Percentiles rank a stretch among this genome's conserved stretches.
Evolutionary conservation across 225 moss, liverwort and hornwort species (phyloP).

Genomic region (Neckera pumila): DNA sequence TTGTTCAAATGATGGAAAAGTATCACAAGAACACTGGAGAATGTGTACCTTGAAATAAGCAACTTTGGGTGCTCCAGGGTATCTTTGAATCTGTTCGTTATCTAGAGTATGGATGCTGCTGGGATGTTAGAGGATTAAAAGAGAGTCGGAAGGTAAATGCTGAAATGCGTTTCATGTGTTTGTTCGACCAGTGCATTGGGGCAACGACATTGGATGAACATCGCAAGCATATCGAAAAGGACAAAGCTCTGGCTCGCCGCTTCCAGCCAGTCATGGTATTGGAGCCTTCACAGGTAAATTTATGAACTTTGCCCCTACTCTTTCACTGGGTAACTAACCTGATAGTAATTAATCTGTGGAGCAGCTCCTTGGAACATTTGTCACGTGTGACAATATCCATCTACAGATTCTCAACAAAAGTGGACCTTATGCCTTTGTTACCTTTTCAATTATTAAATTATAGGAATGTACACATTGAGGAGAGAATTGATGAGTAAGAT

Average conservation of each 20-base stretch:
- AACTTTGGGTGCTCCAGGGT: neutral
- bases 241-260: conserved; percentile 87
- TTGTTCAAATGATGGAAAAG: neutral
- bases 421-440: neutral
- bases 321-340: neutral
- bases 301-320: neutral
- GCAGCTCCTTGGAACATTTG: neutral
- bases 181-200: conserved; percentile 71
- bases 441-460: neutral
- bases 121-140: neutral
- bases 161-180: neutral
- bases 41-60: neutral
- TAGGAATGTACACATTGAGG: neutral
- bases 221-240: conserved; percentile 97
- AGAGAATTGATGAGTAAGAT: neutral
- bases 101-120: neutral
- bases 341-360: neutral
- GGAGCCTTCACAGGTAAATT: conserved; percentile 78
- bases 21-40: neutral
- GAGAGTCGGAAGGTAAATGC: neutral
- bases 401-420: neutral
- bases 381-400: neutral
- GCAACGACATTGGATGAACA: conserved; percentile 98
- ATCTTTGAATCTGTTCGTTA: neutral
- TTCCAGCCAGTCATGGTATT: conserved; percentile 95